Percentiles rank a stretch among this genome's conserved stretches.
Conservation (phyloP, 495 filamentous ascomycete species). For the Pseudoneurospora amorphoporcata region DNA sequence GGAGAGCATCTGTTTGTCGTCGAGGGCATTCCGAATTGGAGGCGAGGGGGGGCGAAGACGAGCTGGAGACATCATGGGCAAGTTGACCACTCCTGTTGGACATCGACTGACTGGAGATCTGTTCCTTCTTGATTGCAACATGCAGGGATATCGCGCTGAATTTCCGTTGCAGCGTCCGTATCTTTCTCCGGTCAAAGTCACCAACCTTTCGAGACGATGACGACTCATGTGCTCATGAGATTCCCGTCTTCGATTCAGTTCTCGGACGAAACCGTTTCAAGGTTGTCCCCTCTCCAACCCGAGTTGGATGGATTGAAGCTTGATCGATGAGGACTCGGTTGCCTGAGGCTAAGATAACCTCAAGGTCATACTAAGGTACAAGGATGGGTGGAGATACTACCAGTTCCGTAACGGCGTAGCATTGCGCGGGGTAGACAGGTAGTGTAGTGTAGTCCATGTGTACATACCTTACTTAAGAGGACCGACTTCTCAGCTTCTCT, state of each 20-base stretch:
- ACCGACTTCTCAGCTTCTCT: neutral
- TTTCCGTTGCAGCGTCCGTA: neutral
- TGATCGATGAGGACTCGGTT: neutral
- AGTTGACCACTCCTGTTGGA: no score
- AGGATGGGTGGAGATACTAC: neutral
- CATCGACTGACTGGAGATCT: neutral
- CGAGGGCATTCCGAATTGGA: neutral
- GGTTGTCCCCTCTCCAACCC: neutral
- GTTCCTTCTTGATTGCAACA: neutral
- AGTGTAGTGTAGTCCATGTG: no score
- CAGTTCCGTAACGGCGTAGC: neutral
- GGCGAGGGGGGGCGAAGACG: neutral
- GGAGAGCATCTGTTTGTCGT: neutral
- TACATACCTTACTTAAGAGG: neutral
- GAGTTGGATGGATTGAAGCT: neutral
- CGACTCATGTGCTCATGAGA: neutral
- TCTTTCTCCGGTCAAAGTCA: neutral
- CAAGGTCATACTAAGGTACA: neutral
- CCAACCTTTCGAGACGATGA: neutral
- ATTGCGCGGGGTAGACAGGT: neutral
- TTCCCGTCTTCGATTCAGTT: neutral
- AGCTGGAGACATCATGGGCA: neutral
- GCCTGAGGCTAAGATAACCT: neutral
- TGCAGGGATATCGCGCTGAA: neutral
- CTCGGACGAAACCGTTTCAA: neutral